These are phyloP conservation scores for Evernia prunastri DNA, from an alignment of 495 filamentous ascomycete genomes.

Conservation along the genomic window DNA sequence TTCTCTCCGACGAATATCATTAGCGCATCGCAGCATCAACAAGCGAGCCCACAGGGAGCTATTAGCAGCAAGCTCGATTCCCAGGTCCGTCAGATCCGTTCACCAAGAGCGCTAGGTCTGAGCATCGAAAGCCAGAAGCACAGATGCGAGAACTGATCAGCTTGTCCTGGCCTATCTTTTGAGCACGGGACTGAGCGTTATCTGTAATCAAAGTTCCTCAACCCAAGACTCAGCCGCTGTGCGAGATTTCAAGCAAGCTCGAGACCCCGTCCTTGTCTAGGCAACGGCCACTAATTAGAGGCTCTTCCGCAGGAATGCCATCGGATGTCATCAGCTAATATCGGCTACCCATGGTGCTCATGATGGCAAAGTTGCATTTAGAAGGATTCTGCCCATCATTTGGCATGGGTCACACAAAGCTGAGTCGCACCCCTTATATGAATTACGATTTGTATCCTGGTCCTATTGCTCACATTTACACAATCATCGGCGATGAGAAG, in stretches of 20 bases:
- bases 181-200: background rate
- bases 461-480: background rate
- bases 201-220: background rate
- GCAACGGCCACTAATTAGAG: background rate
- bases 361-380: background rate
- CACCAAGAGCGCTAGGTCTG: background rate
- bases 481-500: background rate
- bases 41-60: conserved; percentile 3
- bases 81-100: background rate
- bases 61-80: background rate
- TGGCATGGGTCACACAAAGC: background rate
- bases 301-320: background rate
- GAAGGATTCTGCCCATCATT: background rate
- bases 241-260: background rate
- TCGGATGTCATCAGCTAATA: background rate
- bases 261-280: background rate
- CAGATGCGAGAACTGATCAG: background rate
- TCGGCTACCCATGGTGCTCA: background rate
- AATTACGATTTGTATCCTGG: background rate
- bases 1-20: background rate
- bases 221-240: background rate
- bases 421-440: background rate
- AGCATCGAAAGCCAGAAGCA: background rate
- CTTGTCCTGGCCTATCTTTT: background rate
- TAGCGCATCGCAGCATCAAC: background rate